A percentile compares a stretch with the other conserved stretches of the same genome.
Evolutionary conservation across 1,284 basidiomycete genomes (phyloP).

Genomic region (Cronartium quercuum): DNA sequence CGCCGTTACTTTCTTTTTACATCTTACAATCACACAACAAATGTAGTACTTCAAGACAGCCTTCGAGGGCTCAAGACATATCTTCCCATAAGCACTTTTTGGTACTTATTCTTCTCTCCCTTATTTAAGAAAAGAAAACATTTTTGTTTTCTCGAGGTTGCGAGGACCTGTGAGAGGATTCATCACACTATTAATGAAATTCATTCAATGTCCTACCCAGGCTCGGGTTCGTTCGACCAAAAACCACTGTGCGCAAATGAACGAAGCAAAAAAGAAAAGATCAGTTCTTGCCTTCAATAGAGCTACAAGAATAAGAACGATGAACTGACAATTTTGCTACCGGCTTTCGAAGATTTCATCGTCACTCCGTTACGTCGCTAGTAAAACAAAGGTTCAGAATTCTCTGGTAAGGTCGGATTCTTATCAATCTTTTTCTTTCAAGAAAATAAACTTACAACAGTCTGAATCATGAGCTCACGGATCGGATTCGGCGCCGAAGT

Average conservation of each 20-base stretch:
- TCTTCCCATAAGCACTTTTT: background rate
- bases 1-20: background rate
- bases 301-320: background rate
- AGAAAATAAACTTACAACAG: slow-evolving; percentile 17
- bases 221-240: slow-evolving; percentile 37
- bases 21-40: background rate
- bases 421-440: background rate
- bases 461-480: slow-evolving; percentile 39
- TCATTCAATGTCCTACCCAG: slow-evolving; percentile 34
- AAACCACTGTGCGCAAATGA: slow-evolving; percentile 21
- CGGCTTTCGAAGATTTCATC: slow-evolving; percentile 39
- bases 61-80: background rate
- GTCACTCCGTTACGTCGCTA: slow-evolving; percentile 37
- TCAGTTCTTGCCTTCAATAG: background rate
- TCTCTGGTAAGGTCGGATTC: background rate
- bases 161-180: background rate
- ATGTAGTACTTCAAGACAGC: background rate
- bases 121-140: background rate
- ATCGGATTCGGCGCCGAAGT: slow-evolving; percentile 38
- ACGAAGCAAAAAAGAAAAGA: background rate
- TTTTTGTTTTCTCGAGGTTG: background rate
- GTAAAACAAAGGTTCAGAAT: background rate
- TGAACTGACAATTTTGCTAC: slow-evolving; percentile 34
- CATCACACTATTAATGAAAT: background rate
- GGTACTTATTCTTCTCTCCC: background rate